phyloP scores from a whole-genome alignment of 2,329 filamentous ascomycete species.

The Pestalotiopsis sp. region DNA sequence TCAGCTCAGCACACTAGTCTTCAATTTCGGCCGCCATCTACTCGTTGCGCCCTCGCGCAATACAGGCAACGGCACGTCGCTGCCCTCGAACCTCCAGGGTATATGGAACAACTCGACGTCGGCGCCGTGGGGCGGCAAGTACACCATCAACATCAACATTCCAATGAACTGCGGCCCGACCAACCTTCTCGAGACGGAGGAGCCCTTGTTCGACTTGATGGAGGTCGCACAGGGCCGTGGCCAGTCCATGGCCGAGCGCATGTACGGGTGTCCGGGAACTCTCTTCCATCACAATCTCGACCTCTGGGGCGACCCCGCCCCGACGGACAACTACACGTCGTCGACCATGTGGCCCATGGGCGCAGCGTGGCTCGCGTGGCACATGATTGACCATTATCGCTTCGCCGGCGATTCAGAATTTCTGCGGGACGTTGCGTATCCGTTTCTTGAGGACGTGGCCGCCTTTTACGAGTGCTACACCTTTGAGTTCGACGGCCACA shows the following conservation, averaged over 20 bases:
- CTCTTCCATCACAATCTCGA: constrained; percentile 42
- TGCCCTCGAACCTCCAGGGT: constrained; percentile 37
- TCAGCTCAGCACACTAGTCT: constrained; percentile 29
- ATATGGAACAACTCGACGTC: constrained; percentile 34
- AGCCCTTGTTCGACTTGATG: constrained; percentile 38
- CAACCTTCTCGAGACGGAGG: constrained; percentile 38
- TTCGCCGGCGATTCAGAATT: constrained; percentile 35
- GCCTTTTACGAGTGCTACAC: constrained; percentile 42
- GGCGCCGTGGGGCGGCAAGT: constrained; percentile 17
- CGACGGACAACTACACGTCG: constrained; percentile 32
- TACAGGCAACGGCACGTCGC: constrained; percentile 17
- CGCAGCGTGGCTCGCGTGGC: constrained; percentile 41
- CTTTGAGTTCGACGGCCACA: constrained; percentile 29
- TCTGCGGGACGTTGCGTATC: constrained; percentile 23
- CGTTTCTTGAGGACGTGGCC: constrained; percentile 35
- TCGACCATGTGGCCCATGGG: constrained; percentile 41
- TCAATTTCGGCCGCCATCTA: constrained; percentile 35
- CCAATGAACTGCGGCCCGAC: constrained; percentile 29
- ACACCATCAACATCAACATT: constrained; percentile 24
- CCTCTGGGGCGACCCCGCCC: constrained; percentile 40
- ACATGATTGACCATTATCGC: constrained; percentile 41
- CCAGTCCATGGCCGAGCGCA: constrained; percentile 32
- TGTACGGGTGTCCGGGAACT: constrained; percentile 41
- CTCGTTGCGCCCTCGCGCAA: constrained; percentile 29
- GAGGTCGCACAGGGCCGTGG: constrained; percentile 31